phyloP scores from a whole-genome alignment of 176 grass and related monocot genomes.

The Oryza officinalis region DNA sequence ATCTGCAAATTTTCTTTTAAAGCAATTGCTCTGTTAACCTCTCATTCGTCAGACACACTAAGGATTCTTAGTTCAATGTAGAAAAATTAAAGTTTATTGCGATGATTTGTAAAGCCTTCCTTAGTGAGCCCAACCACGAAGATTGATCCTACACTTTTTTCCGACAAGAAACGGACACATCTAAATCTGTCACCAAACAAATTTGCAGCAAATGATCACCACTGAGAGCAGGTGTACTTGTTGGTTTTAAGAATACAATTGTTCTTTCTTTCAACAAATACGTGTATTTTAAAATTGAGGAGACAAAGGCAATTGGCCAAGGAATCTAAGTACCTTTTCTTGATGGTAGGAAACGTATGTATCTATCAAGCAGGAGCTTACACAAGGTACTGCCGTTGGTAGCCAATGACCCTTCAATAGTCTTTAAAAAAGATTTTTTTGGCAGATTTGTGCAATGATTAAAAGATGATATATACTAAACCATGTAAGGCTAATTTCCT shows the following conservation, averaged over 20 bases:
- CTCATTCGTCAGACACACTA: neutral
- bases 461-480: constrained; percentile 32
- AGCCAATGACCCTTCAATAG: neutral
- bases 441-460: constrained; percentile 49
- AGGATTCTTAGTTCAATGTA: neutral
- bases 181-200: constrained; percentile 7
- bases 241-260: constrained; percentile 23
- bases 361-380: constrained; percentile 32
- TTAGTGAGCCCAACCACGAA: constrained; percentile 7
- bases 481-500: constrained; percentile 28
- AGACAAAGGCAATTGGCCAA: constrained; percentile 50
- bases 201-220: constrained; percentile 40
- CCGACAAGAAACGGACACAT: constrained; percentile 8
- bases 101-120: constrained; percentile 6
- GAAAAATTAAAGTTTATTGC: neutral
- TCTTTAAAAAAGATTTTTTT: neutral
- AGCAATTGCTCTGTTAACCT: constrained; percentile 14
- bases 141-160: constrained; percentile 11
- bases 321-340: constrained; percentile 40
- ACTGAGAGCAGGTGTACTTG: constrained; percentile 37
- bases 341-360: constrained; percentile 10
- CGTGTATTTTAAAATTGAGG: constrained; percentile 26
- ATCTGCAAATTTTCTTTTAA: neutral
- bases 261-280: constrained; percentile 41
- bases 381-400: neutral